A percentile compares a stretch with the other conserved stretches of the same genome.
These are phyloP conservation scores for Capronia americana DNA, from an alignment of 2,329 filamentous ascomycete genomes.

Conservation along the genomic window DNA sequence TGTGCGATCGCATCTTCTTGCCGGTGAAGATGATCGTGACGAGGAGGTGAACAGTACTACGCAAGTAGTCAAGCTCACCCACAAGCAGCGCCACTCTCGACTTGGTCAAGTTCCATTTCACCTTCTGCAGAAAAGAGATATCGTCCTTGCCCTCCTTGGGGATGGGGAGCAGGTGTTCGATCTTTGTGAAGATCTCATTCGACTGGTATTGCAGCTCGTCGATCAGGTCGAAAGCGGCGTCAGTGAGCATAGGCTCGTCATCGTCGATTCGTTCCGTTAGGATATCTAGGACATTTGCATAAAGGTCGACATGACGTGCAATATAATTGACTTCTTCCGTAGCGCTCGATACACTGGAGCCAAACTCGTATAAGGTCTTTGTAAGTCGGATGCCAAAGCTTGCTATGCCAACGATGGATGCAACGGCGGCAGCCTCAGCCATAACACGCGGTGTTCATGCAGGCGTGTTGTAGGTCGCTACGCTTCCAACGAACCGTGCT, in stretches of 20 bases:
- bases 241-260: constrained; percentile 23
- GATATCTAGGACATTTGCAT: constrained; percentile 25
- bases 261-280: constrained; percentile 20
- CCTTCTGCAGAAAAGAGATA: constrained; percentile 19
- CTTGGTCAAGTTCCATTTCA: constrained; percentile 30
- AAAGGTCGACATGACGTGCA: constrained; percentile 24
- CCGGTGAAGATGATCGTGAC: constrained; percentile 1
- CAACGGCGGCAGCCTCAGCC: constrained; percentile 21
- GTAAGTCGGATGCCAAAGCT: constrained; percentile 25
- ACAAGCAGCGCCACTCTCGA: constrained; percentile 26
- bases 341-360: constrained; percentile 14
- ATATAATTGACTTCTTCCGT: constrained; percentile 24
- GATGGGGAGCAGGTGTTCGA: constrained; percentile 12
- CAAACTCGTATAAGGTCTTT: constrained; percentile 23
- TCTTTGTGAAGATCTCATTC: constrained; percentile 16
- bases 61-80: constrained; percentile 23
- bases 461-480: neutral
- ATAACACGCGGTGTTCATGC: neutral
- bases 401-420: constrained; percentile 26
- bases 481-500: no score
- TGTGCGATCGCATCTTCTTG: neutral
- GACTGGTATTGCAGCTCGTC: constrained; percentile 23
- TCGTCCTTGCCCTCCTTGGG: constrained; percentile 8
- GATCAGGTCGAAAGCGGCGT: constrained; percentile 18
- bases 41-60: constrained; percentile 20